Percentiles rank a stretch among this genome's conserved stretches.
Evolutionary conservation across 257 asterid genomes (phyloP).

Genomic region (Fraxinus cuspidata): DNA sequence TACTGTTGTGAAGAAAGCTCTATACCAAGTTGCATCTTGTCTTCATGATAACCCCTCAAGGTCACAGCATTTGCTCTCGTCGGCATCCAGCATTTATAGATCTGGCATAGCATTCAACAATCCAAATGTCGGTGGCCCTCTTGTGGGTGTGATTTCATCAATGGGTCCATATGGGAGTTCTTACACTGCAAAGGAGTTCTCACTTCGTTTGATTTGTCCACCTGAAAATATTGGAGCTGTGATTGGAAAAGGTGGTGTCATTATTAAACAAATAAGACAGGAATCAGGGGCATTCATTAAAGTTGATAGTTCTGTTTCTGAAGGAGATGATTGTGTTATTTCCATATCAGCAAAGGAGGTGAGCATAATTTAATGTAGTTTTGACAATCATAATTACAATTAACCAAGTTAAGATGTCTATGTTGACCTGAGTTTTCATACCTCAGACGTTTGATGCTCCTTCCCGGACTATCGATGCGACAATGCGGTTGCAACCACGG

Average conservation of each 20-base stretch:
- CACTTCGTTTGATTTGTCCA: slow-evolving; percentile 73
- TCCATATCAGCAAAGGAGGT: slow-evolving; percentile 85
- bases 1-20: slow-evolving; percentile 59
- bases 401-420: background rate
- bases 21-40: slow-evolving; percentile 66
- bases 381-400: background rate
- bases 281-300: slow-evolving; percentile 81
- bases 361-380: slow-evolving; percentile 15
- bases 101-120: slow-evolving; percentile 59
- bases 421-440: slow-evolving; percentile 25
- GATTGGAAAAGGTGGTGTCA: slow-evolving; percentile 83
- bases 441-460: slow-evolving; percentile 69
- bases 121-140: slow-evolving; percentile 52
- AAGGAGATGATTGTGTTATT: slow-evolving; percentile 75
- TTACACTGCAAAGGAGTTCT: slow-evolving; percentile 55
- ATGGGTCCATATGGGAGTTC: slow-evolving; percentile 67
- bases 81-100: slow-evolving; percentile 65
- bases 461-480: slow-evolving; percentile 77
- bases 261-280: slow-evolving; percentile 79
- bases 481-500: slow-evolving; percentile 74
- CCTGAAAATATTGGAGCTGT: slow-evolving; percentile 81
- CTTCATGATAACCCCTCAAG: slow-evolving; percentile 84
- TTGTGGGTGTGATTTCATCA: slow-evolving; percentile 40
- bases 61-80: slow-evolving; percentile 69
- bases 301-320: slow-evolving; percentile 74